Evolutionary conservation across 164 flowering plant species (phyloP), one percentile per base, ranked within the genome.

Genomic region (Vitis rotundifolia): DNA sequence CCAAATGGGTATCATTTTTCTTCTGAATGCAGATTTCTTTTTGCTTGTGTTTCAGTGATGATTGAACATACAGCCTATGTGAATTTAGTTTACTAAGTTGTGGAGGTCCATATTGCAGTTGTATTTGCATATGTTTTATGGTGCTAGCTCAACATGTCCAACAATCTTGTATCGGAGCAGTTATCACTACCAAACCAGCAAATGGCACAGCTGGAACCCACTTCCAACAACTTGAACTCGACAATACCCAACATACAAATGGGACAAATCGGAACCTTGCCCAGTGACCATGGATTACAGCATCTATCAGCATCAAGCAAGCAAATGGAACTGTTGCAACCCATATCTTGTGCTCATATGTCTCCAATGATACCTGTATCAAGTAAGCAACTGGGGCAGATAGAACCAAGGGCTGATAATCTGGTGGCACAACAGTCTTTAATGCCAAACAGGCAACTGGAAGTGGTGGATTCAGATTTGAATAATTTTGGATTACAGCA

Each of bases 61-160:
- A 16, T 9, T 5, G 15, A 22, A 9, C 37, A 51, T 52, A 14
- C 57, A 0, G 8, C 44, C 8, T 8, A 11, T 51, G 29, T 47
- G 48, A 26, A 16, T 63, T 22, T 47, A 47, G 8, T 18, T 26
- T 47, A 48, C 55, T 26, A 16, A 31, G 26, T 16, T 19, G 18
- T 57, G 60, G 12, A 26, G 59, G 12, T 53, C 14, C 49, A 13
- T 13, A 28, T 62, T 71, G 63, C 59, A 22, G 75, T 51, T 47
- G 12, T 14, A 9, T 16, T 48, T 49, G 68, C 59, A 14, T 18
- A 13, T 66, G 50, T 29, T 62, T 31, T 12, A 29, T 70, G 70
- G 9, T 76, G 58, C 50, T 71, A 26, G 56, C 67, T 5, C 47
- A 75, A 69, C 66, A 86, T 83, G 87, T 79, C 86, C 9, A 79